Percentiles rank a stretch among this genome's conserved stretches.
These are phyloP conservation scores for Geotrichum fermentans DNA, from an alignment of 1,139 yeast species.

Conservation along the genomic window DNA sequence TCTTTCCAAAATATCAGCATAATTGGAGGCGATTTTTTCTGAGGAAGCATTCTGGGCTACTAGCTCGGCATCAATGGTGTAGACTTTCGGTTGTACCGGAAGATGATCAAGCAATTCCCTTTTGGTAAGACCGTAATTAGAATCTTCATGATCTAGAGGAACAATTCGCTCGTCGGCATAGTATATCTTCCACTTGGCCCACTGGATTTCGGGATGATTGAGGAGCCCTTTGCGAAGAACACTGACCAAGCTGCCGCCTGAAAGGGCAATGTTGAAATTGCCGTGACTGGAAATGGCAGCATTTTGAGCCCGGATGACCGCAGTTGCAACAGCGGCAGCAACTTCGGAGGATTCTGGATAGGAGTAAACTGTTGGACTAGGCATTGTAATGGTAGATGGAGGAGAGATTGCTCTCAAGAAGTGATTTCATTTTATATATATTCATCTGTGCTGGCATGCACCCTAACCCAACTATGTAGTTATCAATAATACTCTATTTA, in stretches of 20 bases:
- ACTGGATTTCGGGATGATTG: slow-evolving; percentile 51
- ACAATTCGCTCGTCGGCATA: slow-evolving; percentile 73
- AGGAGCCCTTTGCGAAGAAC: slow-evolving; percentile 68
- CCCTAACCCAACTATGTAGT: not conserved
- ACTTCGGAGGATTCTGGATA: slow-evolving; percentile 29
- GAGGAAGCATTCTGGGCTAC: slow-evolving; percentile 43
- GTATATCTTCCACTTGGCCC: slow-evolving; percentile 67
- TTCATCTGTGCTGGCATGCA: no score
- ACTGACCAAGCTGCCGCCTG: slow-evolving; percentile 87
- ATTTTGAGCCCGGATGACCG: slow-evolving; percentile 76
- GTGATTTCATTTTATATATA: no score
- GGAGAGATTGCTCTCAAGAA: no score
- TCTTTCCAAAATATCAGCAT: slow-evolving; percentile 9
- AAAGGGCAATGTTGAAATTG: slow-evolving; percentile 67
- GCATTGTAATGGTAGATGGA: slow-evolving; percentile 21
- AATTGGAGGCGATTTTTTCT: slow-evolving; percentile 8
- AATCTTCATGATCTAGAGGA: slow-evolving; percentile 60
- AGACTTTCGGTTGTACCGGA: slow-evolving; percentile 42
- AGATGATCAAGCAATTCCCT: slow-evolving; percentile 48
- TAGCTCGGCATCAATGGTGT: slow-evolving; percentile 50
- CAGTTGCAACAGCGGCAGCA: slow-evolving; percentile 76
- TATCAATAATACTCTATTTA: not conserved
- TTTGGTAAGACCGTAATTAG: slow-evolving; percentile 62
- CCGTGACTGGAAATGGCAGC: slow-evolving; percentile 43
- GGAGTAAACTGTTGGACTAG: slow-evolving; percentile 27